These are phyloP conservation scores for Sphenostylis stenocarpa DNA, from an alignment of 306 rosid species.

Conservation along the genomic window DNA sequence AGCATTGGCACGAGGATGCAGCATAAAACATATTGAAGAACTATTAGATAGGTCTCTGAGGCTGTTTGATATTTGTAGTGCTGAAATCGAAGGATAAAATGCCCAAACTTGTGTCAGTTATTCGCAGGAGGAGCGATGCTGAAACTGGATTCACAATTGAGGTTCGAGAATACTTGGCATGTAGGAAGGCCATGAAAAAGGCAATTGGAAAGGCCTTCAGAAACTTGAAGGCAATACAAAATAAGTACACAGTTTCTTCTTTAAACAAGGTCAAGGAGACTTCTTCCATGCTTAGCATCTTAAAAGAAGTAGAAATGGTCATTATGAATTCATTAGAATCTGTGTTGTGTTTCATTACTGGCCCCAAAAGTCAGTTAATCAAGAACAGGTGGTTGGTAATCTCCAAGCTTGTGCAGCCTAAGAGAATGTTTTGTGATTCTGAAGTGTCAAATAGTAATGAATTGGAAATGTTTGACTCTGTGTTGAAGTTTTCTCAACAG, in stretches of 20 bases:
- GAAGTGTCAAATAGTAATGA: conserved; percentile 27
- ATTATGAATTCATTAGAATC: conserved; percentile 26
- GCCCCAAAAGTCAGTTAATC: conserved; percentile 18
- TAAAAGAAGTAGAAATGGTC: neutral
- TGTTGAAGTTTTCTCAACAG: conserved; percentile 12
- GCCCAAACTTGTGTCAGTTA: neutral
- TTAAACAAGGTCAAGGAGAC: neutral
- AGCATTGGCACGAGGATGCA: too few relatives aligned
- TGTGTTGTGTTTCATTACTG: conserved; percentile 14
- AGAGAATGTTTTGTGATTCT: conserved; percentile 4
- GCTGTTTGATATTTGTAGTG: too few relatives aligned
- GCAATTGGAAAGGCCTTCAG: neutral
- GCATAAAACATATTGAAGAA: too few relatives aligned
- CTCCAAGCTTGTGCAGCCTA: conserved; percentile 15
- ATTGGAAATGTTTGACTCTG: conserved; percentile 12
- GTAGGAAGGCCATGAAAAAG: conserved; percentile 25
- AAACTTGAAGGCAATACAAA: conserved; percentile 12
- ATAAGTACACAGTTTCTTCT: neutral
- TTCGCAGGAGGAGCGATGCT: conserved; percentile 9
- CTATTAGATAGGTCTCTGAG: too few relatives aligned
- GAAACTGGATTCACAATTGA: conserved; percentile 11
- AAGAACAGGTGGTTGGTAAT: conserved; percentile 22
- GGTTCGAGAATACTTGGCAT: conserved; percentile 23
- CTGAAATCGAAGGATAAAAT: conserved; percentile 11
- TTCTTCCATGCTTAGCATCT: neutral